These are phyloP conservation scores for Sordariomycetes sp. DNA, from an alignment of 2,329 filamentous ascomycete species.

Conservation along the genomic window DNA sequence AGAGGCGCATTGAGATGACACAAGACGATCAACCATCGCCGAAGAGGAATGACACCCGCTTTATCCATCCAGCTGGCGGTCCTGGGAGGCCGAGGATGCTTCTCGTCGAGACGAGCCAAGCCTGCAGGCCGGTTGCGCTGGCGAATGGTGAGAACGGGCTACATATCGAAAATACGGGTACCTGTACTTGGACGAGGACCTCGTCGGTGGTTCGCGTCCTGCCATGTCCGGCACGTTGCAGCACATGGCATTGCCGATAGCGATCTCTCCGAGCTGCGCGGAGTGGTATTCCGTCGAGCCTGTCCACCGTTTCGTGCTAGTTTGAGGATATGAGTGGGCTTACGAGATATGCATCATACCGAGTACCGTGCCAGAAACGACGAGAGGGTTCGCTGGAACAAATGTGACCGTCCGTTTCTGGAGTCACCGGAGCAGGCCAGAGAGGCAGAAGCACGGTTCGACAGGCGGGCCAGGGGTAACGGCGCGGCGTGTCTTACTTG, in stretches of 20 bases:
- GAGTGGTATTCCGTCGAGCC: neutral
- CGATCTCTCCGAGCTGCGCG: neutral
- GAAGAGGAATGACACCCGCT: too few relatives aligned
- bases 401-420: too few relatives aligned
- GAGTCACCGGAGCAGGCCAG: too few relatives aligned
- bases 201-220: neutral
- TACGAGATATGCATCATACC: too few relatives aligned
- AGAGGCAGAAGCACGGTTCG: neutral
- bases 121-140: too few relatives aligned
- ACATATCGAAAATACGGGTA: too few relatives aligned
- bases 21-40: too few relatives aligned
- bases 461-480: neutral
- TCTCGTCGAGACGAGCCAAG: too few relatives aligned
- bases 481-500: neutral
- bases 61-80: too few relatives aligned
- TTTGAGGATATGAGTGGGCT: neutral
- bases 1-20: neutral
- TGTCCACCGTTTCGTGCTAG: neutral
- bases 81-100: too few relatives aligned
- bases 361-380: too few relatives aligned
- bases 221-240: neutral
- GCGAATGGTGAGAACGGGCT: neutral
- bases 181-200: neutral
- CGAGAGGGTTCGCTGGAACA: neutral
- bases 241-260: constrained; percentile 1